Percentiles rank a stretch among this genome's conserved stretches.
These are phyloP conservation scores for Colletotrichum sp. DNA, from an alignment of 2,329 filamentous ascomycete genomes.

Conservation along the genomic window DNA sequence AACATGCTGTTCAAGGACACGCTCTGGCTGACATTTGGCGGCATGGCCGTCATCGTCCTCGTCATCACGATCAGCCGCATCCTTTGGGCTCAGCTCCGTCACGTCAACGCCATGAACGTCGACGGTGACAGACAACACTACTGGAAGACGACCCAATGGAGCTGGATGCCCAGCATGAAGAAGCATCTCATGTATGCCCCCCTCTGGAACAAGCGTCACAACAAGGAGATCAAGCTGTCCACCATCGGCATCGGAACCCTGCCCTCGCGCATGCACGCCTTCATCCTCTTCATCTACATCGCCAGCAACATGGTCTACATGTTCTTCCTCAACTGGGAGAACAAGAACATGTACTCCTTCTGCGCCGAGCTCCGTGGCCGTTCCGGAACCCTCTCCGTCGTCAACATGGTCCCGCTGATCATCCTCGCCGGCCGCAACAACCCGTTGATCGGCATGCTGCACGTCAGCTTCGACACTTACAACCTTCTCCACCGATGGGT, in stretches of 20 bases:
- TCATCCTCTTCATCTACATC: constrained; percentile 63
- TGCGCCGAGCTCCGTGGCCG: constrained; percentile 85
- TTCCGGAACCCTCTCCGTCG: constrained; percentile 77
- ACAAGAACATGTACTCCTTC: constrained; percentile 65
- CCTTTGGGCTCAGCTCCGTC: constrained; percentile 60
- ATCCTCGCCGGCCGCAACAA: constrained; percentile 93
- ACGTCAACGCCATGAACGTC: constrained; percentile 62
- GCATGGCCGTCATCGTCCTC: constrained; percentile 59
- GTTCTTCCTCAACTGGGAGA: constrained; percentile 64
- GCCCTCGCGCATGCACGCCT: constrained; percentile 66
- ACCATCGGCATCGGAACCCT: constrained; percentile 67
- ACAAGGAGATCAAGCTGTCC: constrained; percentile 68
- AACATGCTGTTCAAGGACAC: constrained; percentile 63
- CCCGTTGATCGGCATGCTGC: constrained; percentile 79
- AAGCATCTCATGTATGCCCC: constrained; percentile 68
- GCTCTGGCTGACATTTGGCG: constrained; percentile 66
- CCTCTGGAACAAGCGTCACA: constrained; percentile 69
- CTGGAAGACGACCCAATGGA: constrained; percentile 63
- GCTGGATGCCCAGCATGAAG: constrained; percentile 67
- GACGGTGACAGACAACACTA: constrained; percentile 59
- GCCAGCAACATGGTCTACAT: constrained; percentile 68
- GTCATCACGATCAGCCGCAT: constrained; percentile 59
- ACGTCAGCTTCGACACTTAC: constrained; percentile 95
- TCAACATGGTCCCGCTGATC: constrained; percentile 92
- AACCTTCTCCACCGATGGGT: constrained; percentile 78